These are phyloP conservation scores for Trichoderma gamsii DNA, from an alignment of 495 filamentous ascomycete genomes.

Conservation along the genomic window DNA sequence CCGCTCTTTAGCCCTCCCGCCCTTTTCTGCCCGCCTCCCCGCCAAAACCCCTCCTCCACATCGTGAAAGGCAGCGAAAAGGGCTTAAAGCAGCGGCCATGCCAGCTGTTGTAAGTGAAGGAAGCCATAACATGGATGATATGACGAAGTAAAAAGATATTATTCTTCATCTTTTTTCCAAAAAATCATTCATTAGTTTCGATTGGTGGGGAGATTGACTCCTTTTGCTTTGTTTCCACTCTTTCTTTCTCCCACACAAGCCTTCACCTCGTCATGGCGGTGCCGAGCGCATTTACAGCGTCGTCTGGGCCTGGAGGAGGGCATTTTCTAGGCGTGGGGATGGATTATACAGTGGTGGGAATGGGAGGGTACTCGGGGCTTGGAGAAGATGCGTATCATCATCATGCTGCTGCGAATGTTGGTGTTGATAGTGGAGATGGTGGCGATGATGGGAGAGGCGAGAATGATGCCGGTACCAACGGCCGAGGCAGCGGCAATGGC, in stretches of 20 bases:
- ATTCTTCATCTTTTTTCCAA: too few species aligned
- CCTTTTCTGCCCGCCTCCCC: not conserved
- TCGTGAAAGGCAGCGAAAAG: not conserved
- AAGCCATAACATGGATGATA: not conserved
- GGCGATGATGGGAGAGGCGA: not conserved
- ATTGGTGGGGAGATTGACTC: not conserved
- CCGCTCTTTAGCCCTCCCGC: not conserved
- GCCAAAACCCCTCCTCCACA: not conserved
- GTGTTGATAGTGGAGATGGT: not conserved
- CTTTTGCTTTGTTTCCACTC: not conserved
- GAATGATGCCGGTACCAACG: not conserved
- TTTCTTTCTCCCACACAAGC: not conserved
- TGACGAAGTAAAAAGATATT: not conserved
- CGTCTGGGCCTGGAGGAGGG: not conserved
- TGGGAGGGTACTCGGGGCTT: not conserved
- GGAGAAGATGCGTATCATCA: not conserved
- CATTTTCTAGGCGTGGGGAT: not conserved
- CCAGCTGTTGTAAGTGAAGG: not conserved
- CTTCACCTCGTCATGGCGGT: not conserved
- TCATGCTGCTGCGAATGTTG: not conserved
- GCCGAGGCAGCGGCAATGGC: not conserved
- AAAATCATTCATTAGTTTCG: too few species aligned
- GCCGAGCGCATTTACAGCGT: not conserved
- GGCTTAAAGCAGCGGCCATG: constrained; percentile 1
- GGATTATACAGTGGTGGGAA: not conserved